Percentiles rank a stretch among this genome's conserved stretches.
These are phyloP conservation scores for Stylosanthes scabra DNA, from an alignment of 331 rosid genomes.

Conservation along the genomic window DNA sequence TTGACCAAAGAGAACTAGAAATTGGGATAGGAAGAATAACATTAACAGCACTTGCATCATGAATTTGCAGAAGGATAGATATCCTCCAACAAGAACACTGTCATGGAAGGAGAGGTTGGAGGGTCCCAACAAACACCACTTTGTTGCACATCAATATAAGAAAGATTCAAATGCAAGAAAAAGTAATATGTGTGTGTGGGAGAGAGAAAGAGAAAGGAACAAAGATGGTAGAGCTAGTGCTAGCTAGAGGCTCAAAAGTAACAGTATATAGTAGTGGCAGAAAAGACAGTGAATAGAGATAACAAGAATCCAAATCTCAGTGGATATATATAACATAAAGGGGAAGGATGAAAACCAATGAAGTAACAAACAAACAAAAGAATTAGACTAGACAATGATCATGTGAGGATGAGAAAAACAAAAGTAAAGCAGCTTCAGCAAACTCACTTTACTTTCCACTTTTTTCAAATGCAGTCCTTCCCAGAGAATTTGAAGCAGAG, in stretches of 20 bases:
- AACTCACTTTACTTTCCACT: conserved; percentile 39
- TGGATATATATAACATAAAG: conserved; percentile 31
- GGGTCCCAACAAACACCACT: conserved; percentile 39
- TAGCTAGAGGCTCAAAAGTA: not conserved
- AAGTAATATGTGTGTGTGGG: conserved; percentile 16
- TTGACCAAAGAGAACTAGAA: conserved; percentile 50
- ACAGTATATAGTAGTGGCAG: conserved; percentile 16
- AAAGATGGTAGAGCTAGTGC: not conserved
- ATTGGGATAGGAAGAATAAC: conserved; percentile 39
- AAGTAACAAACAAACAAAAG: no score
- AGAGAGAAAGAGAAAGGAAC: not conserved
- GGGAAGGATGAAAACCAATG: conserved; percentile 17
- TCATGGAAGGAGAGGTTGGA: conserved; percentile 5
- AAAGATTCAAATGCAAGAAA: conserved; percentile 44
- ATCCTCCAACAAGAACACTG: conserved; percentile 6
- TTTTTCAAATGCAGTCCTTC: conserved; percentile 34
- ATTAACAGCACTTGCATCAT: conserved; percentile 57
- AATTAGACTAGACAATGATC: conserved; percentile 33
- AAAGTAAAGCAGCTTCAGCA: conserved; percentile 36
- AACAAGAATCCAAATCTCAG: conserved; percentile 14
- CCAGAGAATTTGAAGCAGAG: conserved; percentile 7
- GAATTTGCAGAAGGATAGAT: conserved; percentile 25
- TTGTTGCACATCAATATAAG: conserved; percentile 21
- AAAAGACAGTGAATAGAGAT: conserved; percentile 24
- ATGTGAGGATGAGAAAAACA: conserved; percentile 29